Evolutionary conservation across 192 early-diverging fungal genomes (phyloP).

Genomic region (Phycomyces nitens): DNA sequence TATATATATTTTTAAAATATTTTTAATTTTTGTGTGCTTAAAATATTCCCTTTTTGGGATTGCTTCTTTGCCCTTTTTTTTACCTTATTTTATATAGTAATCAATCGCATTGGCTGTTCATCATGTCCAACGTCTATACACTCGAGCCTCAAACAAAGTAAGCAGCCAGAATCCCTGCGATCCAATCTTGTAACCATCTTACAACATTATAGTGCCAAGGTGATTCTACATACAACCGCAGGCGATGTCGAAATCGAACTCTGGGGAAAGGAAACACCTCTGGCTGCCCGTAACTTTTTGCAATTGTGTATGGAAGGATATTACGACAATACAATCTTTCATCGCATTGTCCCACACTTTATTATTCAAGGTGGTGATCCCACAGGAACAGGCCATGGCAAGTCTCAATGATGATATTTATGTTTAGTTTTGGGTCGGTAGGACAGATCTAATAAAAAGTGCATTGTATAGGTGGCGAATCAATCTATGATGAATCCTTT

Average conservation of each 20-base stretch:
- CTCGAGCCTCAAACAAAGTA: slow-evolving; percentile 57
- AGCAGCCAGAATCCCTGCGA: too few relatives aligned
- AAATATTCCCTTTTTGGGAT: too few relatives aligned
- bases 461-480: slow-evolving; percentile 71
- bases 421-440: background rate
- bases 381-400: slow-evolving; percentile 69
- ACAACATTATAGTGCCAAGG: slow-evolving; percentile 52
- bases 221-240: slow-evolving; percentile 78
- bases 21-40: too few relatives aligned
- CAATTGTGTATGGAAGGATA: slow-evolving; percentile 90
- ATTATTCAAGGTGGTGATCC: slow-evolving; percentile 96
- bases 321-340: slow-evolving; percentile 86
- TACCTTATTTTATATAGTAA: too few relatives aligned
- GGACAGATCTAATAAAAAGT: background rate
- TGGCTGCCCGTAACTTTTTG: slow-evolving; percentile 92
- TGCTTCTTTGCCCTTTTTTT: too few relatives aligned
- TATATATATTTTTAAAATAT: too few relatives aligned
- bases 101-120: background rate
- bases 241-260: slow-evolving; percentile 91
- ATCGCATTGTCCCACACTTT: slow-evolving; percentile 85
- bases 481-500: slow-evolving; percentile 81
- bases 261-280: slow-evolving; percentile 92
- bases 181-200: too few relatives aligned
- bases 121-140: slow-evolving; percentile 54
- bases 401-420: background rate